A percentile compares a stretch with the other conserved stretches of the same genome.
phyloP scores from a whole-genome alignment of 2,329 filamentous ascomycete species.

The Diaporthe nobilis region DNA sequence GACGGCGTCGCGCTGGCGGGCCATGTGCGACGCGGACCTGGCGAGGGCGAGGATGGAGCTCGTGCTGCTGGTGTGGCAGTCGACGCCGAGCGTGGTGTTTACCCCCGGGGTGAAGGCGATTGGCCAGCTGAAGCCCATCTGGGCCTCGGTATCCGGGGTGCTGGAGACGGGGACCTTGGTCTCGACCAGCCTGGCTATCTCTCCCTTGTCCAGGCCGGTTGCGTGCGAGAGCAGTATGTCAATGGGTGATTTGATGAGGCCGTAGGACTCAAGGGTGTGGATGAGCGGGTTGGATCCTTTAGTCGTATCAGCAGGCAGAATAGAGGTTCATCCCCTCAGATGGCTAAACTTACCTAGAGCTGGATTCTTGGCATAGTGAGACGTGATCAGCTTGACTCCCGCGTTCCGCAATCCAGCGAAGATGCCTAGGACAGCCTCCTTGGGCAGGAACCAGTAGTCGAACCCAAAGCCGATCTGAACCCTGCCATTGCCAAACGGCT shows the following conservation, averaged over 20 bases:
- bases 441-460: conserved; percentile 18
- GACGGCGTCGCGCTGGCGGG: conserved; percentile 8
- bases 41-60: conserved; percentile 1
- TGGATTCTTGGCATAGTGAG: conserved; percentile 9
- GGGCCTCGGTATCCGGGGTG: conserved; percentile 15
- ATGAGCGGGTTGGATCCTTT: background rate
- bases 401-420: background rate
- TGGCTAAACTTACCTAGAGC: background rate
- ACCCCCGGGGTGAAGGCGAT: conserved; percentile 1
- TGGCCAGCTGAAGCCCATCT: conserved; percentile 19
- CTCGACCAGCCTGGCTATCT: conserved; percentile 2
- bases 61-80: conserved; percentile 19
- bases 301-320: background rate
- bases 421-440: background rate
- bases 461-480: conserved; percentile 21
- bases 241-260: background rate
- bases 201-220: background rate
- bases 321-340: no score
- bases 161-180: background rate
- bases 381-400: conserved; percentile 7
- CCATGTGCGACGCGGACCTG: background rate
- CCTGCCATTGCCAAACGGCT: conserved; percentile 11
- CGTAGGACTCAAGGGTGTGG: background rate
- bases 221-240: conserved; percentile 18
- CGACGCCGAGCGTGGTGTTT: background rate